phyloP scores from a whole-genome alignment of 1,284 basidiomycete genomes.

The Tranzscheliella williamsii region DNA sequence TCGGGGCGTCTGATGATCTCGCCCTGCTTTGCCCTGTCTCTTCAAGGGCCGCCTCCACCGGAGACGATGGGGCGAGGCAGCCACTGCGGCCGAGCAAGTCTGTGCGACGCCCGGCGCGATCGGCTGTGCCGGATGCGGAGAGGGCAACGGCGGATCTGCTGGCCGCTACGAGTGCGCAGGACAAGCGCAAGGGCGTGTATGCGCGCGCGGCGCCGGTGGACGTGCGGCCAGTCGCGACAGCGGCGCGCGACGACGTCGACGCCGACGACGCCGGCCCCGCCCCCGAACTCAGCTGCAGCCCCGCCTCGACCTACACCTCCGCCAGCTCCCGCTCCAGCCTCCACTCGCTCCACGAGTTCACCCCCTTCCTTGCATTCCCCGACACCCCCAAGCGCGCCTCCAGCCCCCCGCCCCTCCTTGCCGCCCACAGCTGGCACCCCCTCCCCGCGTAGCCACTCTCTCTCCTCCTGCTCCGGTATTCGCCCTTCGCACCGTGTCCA shows the following conservation, averaged over 20 bases:
- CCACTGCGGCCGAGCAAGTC: slow-evolving; percentile 22
- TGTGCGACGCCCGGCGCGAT: slow-evolving; percentile 11
- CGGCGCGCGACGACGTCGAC: neutral
- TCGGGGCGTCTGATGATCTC: no score
- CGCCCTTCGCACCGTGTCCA: no score
- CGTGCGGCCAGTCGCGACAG: slow-evolving; percentile 2
- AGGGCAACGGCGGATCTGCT: neutral
- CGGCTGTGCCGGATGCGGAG: neutral
- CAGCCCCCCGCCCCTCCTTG: neutral
- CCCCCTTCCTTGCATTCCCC: slow-evolving; percentile 10
- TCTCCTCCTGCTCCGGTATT: no score
- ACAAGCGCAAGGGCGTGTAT: slow-evolving; percentile 29
- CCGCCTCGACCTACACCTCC: slow-evolving; percentile 7
- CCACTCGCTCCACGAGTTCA: slow-evolving; percentile 15
- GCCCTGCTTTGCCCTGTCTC: no score
- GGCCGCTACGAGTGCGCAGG: slow-evolving; percentile 5
- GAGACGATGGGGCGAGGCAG: neutral
- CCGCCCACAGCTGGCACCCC: neutral
- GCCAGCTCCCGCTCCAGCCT: slow-evolving; percentile 10
- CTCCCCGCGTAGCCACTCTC: no score
- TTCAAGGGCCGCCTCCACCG: slow-evolving; percentile 1
- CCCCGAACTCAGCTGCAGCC: slow-evolving; percentile 19
- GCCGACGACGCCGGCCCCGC: neutral
- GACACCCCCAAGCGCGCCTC: slow-evolving; percentile 1
- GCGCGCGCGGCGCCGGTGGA: no score